These are phyloP conservation scores for Tremella fuciformis DNA, from an alignment of 768 basidiomycete genomes.

Conservation along the genomic window DNA sequence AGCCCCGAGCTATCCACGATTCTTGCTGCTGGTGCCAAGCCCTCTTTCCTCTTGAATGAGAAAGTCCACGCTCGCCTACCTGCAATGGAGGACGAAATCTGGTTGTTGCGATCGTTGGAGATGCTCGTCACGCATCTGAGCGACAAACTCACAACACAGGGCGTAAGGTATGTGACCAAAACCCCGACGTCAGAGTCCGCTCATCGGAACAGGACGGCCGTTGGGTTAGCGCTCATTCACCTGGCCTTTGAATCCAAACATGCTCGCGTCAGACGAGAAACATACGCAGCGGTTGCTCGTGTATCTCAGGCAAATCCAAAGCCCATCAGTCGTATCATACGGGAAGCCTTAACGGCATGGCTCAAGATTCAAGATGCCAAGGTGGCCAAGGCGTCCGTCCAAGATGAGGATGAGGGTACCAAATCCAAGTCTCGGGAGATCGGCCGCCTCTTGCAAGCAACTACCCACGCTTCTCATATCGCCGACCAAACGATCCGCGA, in stretches of 20 bases:
- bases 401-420: slow-evolving; percentile 54
- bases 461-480: slow-evolving; percentile 13
- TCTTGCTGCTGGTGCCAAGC: slow-evolving; percentile 60
- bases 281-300: slow-evolving; percentile 55
- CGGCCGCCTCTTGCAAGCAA: slow-evolving; percentile 29
- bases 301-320: slow-evolving; percentile 56
- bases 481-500: slow-evolving; percentile 42
- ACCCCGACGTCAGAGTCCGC: background rate
- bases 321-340: slow-evolving; percentile 59
- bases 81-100: slow-evolving; percentile 63
- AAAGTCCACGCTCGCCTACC: slow-evolving; percentile 75
- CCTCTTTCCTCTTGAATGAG: slow-evolving; percentile 82
- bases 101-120: slow-evolving; percentile 70
- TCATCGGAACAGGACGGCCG: slow-evolving; percentile 43
- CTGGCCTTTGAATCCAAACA: slow-evolving; percentile 63
- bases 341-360: slow-evolving; percentile 60
- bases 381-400: background rate
- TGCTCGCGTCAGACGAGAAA: slow-evolving; percentile 59
- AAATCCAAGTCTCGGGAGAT: slow-evolving; percentile 56
- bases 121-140: slow-evolving; percentile 45
- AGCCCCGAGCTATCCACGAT: slow-evolving; percentile 46
- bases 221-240: slow-evolving; percentile 68
- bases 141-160: slow-evolving; percentile 22
- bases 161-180: slow-evolving; percentile 20
- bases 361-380: slow-evolving; percentile 30